Evolutionary conservation across 495 filamentous ascomycete genomes (phyloP).

Genomic region (Aspergillus diversus): DNA sequence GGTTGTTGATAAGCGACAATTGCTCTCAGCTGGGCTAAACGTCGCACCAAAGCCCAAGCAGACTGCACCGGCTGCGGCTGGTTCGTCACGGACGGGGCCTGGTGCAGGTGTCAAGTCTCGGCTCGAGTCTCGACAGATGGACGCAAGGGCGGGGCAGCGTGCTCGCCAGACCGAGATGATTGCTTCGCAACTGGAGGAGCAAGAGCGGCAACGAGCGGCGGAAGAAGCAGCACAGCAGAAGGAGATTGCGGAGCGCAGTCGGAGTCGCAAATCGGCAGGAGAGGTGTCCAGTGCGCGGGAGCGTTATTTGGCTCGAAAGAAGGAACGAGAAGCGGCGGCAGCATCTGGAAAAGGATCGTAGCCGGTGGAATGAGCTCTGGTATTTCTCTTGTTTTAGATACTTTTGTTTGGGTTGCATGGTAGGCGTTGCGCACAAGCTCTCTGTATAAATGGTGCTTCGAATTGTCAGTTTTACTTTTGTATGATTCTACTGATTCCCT

Average conservation of each 20-base stretch:
- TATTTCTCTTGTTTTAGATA: not conserved
- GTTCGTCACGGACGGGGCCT: slow-evolving; percentile 33
- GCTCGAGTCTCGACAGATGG: slow-evolving; percentile 36
- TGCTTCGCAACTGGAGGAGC: slow-evolving; percentile 68
- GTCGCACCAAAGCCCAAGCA: slow-evolving; percentile 64
- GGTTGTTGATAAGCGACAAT: slow-evolving; percentile 89
- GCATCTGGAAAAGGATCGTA: slow-evolving; percentile 43
- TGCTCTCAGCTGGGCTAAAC: slow-evolving; percentile 88
- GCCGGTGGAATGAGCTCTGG: not conserved
- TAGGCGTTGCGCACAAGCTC: slow-evolving; percentile 4
- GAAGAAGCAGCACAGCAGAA: slow-evolving; percentile 71
- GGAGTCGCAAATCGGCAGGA: slow-evolving; percentile 71
- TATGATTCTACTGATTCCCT: not conserved
- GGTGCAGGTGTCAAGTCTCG: slow-evolving; percentile 36
- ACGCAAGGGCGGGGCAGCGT: slow-evolving; percentile 61
- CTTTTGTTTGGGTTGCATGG: slow-evolving; percentile 9
- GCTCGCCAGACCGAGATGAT: slow-evolving; percentile 88
- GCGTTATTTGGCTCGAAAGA: slow-evolving; percentile 84
- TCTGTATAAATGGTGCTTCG: not conserved
- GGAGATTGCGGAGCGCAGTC: slow-evolving; percentile 69
- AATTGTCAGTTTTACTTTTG: not conserved
- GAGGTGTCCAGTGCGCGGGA: slow-evolving; percentile 89
- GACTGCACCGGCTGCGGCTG: slow-evolving; percentile 32
- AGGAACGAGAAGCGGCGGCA: slow-evolving; percentile 63
- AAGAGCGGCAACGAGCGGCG: slow-evolving; percentile 74